Percentiles rank a stretch among this genome's conserved stretches.
These are phyloP conservation scores for Falciphora oryzae DNA, from an alignment of 2,329 filamentous ascomycete species.

Conservation along the genomic window DNA sequence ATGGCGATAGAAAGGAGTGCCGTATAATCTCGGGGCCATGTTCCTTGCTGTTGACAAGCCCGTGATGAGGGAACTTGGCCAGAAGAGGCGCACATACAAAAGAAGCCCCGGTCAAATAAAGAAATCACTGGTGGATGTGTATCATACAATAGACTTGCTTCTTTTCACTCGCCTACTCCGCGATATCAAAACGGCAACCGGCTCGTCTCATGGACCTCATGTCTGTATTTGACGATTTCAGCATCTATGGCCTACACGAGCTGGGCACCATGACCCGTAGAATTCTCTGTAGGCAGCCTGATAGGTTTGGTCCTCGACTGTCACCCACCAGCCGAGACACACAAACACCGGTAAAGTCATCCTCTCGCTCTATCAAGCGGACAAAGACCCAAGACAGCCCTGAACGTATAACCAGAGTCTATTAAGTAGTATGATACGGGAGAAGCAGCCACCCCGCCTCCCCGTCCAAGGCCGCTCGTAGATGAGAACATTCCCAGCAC, in stretches of 20 bases:
- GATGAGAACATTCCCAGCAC: not conserved
- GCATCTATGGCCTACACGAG: no score
- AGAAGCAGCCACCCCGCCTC: not conserved
- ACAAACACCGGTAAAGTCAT: no score
- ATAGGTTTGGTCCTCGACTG: no score
- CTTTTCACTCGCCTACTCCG: not conserved
- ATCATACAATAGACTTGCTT: slow-evolving; percentile 8
- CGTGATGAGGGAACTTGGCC: no score
- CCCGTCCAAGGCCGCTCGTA: not conserved
- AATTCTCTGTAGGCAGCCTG: no score
- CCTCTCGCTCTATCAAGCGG: no score
- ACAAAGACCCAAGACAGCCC: not conserved
- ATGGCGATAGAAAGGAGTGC: not conserved
- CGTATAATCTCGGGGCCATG: not conserved
- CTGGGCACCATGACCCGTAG: no score
- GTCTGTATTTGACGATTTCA: not conserved
- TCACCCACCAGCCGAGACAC: no score
- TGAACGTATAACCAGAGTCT: slow-evolving; percentile 7
- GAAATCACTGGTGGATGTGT: slow-evolving; percentile 3
- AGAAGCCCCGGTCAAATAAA: not conserved
- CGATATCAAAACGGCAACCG: not conserved
- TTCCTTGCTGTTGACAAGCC: not conserved
- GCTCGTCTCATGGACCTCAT: no score
- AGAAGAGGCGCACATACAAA: not conserved
- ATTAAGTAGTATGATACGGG: slow-evolving; percentile 7